Evolutionary conservation across 1,284 basidiomycete species (phyloP).

Genomic region (Naganishia sp.): DNA sequence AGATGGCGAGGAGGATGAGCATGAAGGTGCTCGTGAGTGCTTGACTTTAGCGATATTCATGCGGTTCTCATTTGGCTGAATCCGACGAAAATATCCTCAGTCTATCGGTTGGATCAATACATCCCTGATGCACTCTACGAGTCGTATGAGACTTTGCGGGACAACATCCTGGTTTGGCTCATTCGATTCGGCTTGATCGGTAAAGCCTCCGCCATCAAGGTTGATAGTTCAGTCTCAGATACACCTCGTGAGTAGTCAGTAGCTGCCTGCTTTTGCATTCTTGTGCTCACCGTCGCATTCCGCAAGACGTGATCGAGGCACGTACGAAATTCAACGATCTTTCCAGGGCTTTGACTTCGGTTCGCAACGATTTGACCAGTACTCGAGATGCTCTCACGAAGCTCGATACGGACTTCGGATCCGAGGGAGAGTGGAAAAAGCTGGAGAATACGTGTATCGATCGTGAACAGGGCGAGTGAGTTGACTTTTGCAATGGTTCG

Average conservation of each 20-base stretch:
- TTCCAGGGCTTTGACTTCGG: slow-evolving; percentile 54
- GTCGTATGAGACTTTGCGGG: slow-evolving; percentile 70
- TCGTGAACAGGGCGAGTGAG: slow-evolving; percentile 83
- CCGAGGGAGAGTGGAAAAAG: slow-evolving; percentile 92
- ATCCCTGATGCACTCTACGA: slow-evolving; percentile 80
- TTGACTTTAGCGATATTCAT: slow-evolving; percentile 29
- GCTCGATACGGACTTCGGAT: slow-evolving; percentile 71
- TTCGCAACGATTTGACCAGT: slow-evolving; percentile 38
- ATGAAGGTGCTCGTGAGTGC: slow-evolving; percentile 32
- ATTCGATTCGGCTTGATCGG: slow-evolving; percentile 66
- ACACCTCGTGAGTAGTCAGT: slow-evolving; percentile 45
- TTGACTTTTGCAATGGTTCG: slow-evolving; percentile 36
- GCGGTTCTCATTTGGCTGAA: not conserved
- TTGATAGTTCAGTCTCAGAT: slow-evolving; percentile 33
- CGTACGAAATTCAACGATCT: slow-evolving; percentile 61
- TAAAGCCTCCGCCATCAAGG: slow-evolving; percentile 35
- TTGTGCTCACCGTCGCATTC: not conserved
- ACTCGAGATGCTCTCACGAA: slow-evolving; percentile 42
- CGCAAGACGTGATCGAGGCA: slow-evolving; percentile 55
- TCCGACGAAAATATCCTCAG: slow-evolving; percentile 54
- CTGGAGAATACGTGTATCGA: slow-evolving; percentile 79
- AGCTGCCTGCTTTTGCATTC: not conserved
- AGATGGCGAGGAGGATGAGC: slow-evolving; percentile 31
- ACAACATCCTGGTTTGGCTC: slow-evolving; percentile 67
- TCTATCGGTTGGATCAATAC: slow-evolving; percentile 80